These are phyloP conservation scores for Kodamaea suecica DNA, from an alignment of 1,139 yeast genomes.

Conservation along the genomic window DNA sequence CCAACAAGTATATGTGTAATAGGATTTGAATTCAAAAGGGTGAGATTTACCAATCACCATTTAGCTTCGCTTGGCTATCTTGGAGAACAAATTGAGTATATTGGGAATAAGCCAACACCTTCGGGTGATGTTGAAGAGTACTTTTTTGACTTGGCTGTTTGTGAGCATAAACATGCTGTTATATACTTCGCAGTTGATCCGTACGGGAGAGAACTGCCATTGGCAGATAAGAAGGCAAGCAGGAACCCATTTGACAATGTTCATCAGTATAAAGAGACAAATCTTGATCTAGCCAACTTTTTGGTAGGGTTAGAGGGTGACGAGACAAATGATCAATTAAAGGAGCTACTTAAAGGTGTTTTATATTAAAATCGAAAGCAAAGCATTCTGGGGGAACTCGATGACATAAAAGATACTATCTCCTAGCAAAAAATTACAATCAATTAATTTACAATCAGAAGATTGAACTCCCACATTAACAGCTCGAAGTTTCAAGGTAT, in stretches of 20 bases:
- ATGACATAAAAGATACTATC: not conserved
- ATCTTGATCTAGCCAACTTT: slow-evolving; percentile 24
- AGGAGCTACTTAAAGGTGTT: slow-evolving; percentile 2
- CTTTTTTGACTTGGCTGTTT: slow-evolving; percentile 38
- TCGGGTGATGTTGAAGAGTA: slow-evolving; percentile 24
- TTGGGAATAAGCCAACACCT: slow-evolving; percentile 59
- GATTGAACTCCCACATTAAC: no score
- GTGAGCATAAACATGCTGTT: slow-evolving; percentile 57
- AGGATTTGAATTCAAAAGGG: slow-evolving; percentile 72
- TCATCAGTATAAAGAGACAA: slow-evolving; percentile 39
- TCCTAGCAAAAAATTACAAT: no score
- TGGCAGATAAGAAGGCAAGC: slow-evolving; percentile 38
- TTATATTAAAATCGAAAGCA: not conserved
- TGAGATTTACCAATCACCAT: slow-evolving; percentile 58
- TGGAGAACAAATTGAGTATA: slow-evolving; percentile 35
- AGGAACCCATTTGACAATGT: slow-evolving; percentile 61
- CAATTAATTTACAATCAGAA: no score
- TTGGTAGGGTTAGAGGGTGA: slow-evolving; percentile 13
- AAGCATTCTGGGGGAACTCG: not conserved
- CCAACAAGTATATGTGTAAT: slow-evolving; percentile 56
- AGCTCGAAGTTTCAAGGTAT: no score
- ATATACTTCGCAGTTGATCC: slow-evolving; percentile 56
- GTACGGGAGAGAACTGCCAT: slow-evolving; percentile 51
- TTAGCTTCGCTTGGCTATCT: slow-evolving; percentile 20
- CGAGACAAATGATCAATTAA: slow-evolving; percentile 14